Base-by-base conservation (phyloP, 805 yeast species). In the Metschnikowia peoriensis region DNA sequence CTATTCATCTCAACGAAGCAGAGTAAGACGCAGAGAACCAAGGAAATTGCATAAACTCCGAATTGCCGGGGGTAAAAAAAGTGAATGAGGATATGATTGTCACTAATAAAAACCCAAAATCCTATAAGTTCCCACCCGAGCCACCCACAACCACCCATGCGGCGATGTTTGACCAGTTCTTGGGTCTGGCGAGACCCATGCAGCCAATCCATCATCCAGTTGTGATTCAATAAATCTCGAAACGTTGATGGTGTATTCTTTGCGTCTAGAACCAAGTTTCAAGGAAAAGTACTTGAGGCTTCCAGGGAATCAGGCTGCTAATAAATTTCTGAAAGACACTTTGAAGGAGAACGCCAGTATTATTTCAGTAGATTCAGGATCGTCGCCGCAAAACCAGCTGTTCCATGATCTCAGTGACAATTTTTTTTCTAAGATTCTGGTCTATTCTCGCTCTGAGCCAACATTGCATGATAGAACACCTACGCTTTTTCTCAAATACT, bases 161-260 rank as follows among this genome's bases (percentile, higher is more conserved):
- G 22, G 47, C 50, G n/a, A 39, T 46, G 16, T 39, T 50, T 34
- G 55, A 50, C 34, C 38, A 34, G 14, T 50, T 39, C 15, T 28
- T 54, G 15, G 17, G 35, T 17, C n/a, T 43, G 3, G 22, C 51
- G 10, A 44, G 49, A 27, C 50, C 61, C 2, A 53, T 56, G 37
- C 50, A 38, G 43, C 55, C 52, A 2, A 53, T 59, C 45, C 56
- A 55, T 16, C 61, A 57, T 40, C 60, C 62, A 7, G 73, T 47
- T 62, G 70, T 44, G 72, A 73, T 16, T 78, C 83, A 0, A 69
- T 82, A 35, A 75, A 78, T 39, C 75, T 82, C 41, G 79, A 78
- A 5, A 70, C 74, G 10, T 71, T 87, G 4, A 85, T 88, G 92
- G 74, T 75, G 42, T 65, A 80, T 54, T 89, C 97, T 12, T 69